Conservation (phyloP, 2,329 filamentous ascomycete species). For the Gaeumannomyces sp. region DNA sequence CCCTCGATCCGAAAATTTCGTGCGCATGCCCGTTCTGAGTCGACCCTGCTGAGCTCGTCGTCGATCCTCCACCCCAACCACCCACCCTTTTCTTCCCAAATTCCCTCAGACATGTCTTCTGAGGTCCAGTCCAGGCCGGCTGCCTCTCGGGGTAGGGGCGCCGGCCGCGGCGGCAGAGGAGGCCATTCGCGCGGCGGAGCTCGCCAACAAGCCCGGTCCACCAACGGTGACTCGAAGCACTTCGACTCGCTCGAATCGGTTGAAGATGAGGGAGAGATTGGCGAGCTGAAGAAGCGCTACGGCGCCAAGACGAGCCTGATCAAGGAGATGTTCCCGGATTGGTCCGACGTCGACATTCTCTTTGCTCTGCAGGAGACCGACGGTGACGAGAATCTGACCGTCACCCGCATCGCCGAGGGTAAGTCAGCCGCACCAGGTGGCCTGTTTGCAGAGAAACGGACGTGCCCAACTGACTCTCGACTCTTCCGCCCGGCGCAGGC, state of each 20-base stretch:
- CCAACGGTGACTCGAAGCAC: slow-evolving; percentile 67
- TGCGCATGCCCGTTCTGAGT: slow-evolving; percentile 7
- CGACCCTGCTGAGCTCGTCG: slow-evolving; percentile 7
- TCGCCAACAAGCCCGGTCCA: slow-evolving; percentile 54
- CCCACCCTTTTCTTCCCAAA: slow-evolving; percentile 7
- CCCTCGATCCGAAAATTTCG: slow-evolving; percentile 7
- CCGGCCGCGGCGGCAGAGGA: slow-evolving; percentile 77
- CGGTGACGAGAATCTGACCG: slow-evolving; percentile 68
- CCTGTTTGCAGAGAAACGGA: no score
- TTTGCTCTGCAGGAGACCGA: slow-evolving; percentile 86
- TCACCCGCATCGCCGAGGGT: slow-evolving; percentile 78
- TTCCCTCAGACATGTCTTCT: slow-evolving; percentile 72
- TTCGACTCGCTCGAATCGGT: slow-evolving; percentile 54
- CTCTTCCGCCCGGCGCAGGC: slow-evolving; percentile 40
- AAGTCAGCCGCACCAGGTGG: slow-evolving; percentile 18
- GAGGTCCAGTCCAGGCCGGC: slow-evolving; percentile 82
- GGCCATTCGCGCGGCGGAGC: slow-evolving; percentile 67
- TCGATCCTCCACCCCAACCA: slow-evolving; percentile 5
- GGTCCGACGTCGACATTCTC: slow-evolving; percentile 91
- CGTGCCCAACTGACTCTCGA: slow-evolving; percentile 18
- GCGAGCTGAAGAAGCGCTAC: slow-evolving; percentile 87
- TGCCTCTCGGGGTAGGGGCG: slow-evolving; percentile 83
- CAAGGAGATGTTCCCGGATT: slow-evolving; percentile 90
- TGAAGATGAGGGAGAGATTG: slow-evolving; percentile 82
- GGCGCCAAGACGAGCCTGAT: slow-evolving; percentile 71